Evolutionary conservation across 768 basidiomycete species (phyloP).

Genomic region (Leucocoprinus sp.): DNA sequence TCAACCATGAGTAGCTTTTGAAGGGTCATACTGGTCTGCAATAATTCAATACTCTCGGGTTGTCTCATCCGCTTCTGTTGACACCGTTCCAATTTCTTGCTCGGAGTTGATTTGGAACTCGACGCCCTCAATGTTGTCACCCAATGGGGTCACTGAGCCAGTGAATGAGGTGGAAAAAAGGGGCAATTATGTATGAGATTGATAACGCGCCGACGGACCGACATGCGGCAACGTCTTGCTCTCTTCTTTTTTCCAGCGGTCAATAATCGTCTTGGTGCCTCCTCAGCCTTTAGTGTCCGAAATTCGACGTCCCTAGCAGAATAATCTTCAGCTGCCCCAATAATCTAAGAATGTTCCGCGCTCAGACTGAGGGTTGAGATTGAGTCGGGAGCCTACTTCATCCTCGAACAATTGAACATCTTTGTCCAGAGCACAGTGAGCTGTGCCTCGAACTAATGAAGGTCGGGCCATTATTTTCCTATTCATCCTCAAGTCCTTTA

Average conservation of each 20-base stretch:
- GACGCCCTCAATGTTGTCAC: neutral
- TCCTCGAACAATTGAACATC: neutral
- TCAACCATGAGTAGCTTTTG: slow-evolving; percentile 37
- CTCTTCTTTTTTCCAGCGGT: slow-evolving; percentile 9
- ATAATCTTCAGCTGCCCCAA: slow-evolving; percentile 1
- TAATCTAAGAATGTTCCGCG: neutral
- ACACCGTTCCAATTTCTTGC: slow-evolving; percentile 6
- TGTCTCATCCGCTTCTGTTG: slow-evolving; percentile 17
- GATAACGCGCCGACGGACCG: slow-evolving; percentile 1
- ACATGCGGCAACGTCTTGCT: neutral
- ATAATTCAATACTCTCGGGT: slow-evolving; percentile 26
- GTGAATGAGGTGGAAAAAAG: slow-evolving; percentile 2
- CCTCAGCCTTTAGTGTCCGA: neutral
- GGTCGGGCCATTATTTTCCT: neutral
- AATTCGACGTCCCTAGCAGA: neutral
- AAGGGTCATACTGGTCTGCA: slow-evolving; percentile 38
- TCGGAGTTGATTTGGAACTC: neutral
- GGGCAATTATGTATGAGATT: slow-evolving; percentile 3
- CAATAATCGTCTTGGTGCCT: slow-evolving; percentile 8
- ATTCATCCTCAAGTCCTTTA: neutral
- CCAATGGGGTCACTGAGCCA: slow-evolving; percentile 1
- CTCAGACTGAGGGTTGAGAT: too few species aligned
- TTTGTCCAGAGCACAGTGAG: neutral
- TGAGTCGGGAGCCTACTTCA: neutral
- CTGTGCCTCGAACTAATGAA: neutral